These are phyloP conservation scores for Exsudoporus frostii DNA, from an alignment of 768 basidiomycete species.

Conservation along the genomic window DNA sequence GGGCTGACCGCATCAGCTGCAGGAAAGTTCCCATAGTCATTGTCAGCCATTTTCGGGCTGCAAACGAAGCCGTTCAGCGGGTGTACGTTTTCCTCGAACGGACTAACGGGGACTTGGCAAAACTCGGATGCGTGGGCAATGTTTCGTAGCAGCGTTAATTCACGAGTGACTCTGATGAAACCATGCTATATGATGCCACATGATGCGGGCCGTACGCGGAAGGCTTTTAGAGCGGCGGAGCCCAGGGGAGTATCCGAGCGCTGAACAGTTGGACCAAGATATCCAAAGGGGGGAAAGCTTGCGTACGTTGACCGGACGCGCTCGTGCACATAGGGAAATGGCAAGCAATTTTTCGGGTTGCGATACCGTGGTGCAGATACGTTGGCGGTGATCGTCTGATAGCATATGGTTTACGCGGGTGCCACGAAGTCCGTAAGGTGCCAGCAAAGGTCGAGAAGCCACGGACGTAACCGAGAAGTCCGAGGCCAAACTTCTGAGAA, in stretches of 20 bases:
- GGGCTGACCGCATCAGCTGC: slow-evolving; percentile 17
- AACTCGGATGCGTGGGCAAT: slow-evolving; percentile 10
- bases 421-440: slow-evolving; percentile 31
- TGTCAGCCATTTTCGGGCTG: slow-evolving; percentile 6
- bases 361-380: slow-evolving; percentile 9
- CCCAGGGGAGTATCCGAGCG: slow-evolving; percentile 13
- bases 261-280: slow-evolving; percentile 9
- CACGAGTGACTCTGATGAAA: slow-evolving; percentile 9
- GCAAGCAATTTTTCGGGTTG: slow-evolving; percentile 9
- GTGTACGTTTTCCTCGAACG: slow-evolving; percentile 7
- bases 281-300: slow-evolving; percentile 22
- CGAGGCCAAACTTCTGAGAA: slow-evolving; percentile 33
- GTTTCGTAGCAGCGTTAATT: slow-evolving; percentile 16
- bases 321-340: slow-evolving; percentile 17
- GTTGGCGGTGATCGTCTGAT: slow-evolving; percentile 23
- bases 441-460: slow-evolving; percentile 26
- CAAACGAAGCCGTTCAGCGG: slow-evolving; percentile 6
- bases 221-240: slow-evolving; percentile 24
- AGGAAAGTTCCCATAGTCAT: slow-evolving; percentile 20
- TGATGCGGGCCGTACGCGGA: slow-evolving; percentile 22
- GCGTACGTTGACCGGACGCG: slow-evolving; percentile 18
- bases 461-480: slow-evolving; percentile 35
- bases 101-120: slow-evolving; percentile 17
- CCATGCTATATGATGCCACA: slow-evolving; percentile 8
- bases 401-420: slow-evolving; percentile 15